Evolutionary conservation across 495 filamentous ascomycete genomes (phyloP).

Genomic region (Penicillium salamii): DNA sequence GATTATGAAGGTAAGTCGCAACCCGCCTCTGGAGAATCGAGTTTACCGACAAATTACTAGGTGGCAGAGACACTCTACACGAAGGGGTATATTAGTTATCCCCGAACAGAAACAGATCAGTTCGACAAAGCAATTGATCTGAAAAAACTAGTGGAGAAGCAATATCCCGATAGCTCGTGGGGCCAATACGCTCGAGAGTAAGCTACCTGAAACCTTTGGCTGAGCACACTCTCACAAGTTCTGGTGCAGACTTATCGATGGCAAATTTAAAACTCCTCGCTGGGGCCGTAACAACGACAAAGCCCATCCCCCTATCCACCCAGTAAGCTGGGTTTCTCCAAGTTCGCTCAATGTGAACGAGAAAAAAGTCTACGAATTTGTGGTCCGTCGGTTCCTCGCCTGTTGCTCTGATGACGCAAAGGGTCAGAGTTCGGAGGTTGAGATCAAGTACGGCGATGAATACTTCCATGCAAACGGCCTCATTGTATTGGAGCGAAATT

Average conservation of each 20-base stretch:
- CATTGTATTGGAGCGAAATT: slow-evolving; percentile 85
- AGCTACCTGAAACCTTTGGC: background rate
- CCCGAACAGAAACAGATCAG: slow-evolving; percentile 93
- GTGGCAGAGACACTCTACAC: slow-evolving; percentile 87
- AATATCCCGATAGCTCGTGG: slow-evolving; percentile 72
- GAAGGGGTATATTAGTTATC: slow-evolving; percentile 95
- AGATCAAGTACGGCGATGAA: slow-evolving; percentile 81
- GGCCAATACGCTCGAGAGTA: slow-evolving; percentile 74
- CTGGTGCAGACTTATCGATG: slow-evolving; percentile 59
- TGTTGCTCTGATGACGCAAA: slow-evolving; percentile 95
- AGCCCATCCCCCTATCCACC: slow-evolving; percentile 96
- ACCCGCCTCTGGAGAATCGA: background rate
- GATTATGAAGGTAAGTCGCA: slow-evolving; percentile 66
- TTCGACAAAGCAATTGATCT: slow-evolving; percentile 92
- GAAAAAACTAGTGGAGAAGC: slow-evolving; percentile 75
- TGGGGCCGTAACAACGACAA: slow-evolving; percentile 88
- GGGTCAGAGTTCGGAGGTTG: slow-evolving; percentile 79
- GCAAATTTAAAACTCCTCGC: slow-evolving; percentile 77
- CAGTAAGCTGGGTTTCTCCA: slow-evolving; percentile 72
- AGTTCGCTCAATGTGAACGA: slow-evolving; percentile 61
- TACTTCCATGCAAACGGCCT: slow-evolving; percentile 76
- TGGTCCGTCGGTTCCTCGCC: slow-evolving; percentile 89
- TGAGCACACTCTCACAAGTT: slow-evolving; percentile 9
- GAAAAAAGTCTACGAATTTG: slow-evolving; percentile 84
- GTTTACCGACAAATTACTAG: slow-evolving; percentile 25